A percentile compares a stretch with the other conserved stretches of the same genome.
These are phyloP conservation scores for Oryza rufipogon DNA, from an alignment of 176 grass and related monocot genomes.

Conservation along the genomic window DNA sequence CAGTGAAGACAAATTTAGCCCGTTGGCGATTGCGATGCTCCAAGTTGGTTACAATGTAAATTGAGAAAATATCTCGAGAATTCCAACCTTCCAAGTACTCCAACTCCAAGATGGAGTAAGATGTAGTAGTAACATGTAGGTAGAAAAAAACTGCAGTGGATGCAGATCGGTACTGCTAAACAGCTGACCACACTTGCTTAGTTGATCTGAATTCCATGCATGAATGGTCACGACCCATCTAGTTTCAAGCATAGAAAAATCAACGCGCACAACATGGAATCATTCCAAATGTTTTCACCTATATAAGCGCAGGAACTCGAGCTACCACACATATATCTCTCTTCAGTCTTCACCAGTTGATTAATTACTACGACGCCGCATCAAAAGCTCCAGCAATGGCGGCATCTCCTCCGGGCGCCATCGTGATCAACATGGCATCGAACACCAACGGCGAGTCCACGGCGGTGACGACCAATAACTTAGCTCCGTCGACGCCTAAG, in stretches of 20 bases:
- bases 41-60: neutral
- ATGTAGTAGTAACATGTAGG: neutral
- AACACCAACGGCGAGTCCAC: neutral
- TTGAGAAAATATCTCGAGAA: neutral
- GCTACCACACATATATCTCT: neutral
- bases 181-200: neutral
- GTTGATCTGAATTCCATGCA: slow-evolving; percentile 3
- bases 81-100: neutral
- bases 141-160: neutral
- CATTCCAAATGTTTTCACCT: neutral
- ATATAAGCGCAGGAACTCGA: neutral
- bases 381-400: neutral
- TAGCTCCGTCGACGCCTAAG: neutral
- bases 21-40: neutral
- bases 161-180: neutral
- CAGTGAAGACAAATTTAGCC: neutral
- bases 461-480: too few relatives aligned
- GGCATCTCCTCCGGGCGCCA: neutral
- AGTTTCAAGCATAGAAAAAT: neutral
- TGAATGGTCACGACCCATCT: neutral
- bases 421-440: neutral
- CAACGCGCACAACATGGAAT: slow-evolving; percentile 22
- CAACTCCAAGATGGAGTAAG: neutral
- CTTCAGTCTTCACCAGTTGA: neutral
- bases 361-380: neutral